phyloP scores from a whole-genome alignment of 768 basidiomycete species.

The Xerocomellus dryophilus region DNA sequence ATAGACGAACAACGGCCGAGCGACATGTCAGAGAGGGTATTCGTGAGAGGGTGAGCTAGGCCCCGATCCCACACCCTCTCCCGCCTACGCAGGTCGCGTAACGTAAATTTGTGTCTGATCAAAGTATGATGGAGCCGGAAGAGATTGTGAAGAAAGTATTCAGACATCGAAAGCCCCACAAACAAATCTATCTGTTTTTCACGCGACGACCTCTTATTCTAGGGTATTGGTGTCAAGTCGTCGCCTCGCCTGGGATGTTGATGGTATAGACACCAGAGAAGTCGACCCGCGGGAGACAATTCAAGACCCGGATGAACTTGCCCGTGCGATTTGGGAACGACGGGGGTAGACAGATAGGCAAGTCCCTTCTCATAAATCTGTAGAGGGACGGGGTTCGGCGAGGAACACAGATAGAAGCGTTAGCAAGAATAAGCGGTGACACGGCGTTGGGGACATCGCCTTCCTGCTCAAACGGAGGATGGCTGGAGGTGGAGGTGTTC shows the following conservation, averaged over 20 bases:
- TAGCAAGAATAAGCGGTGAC: too few species aligned
- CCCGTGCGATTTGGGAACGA: conserved; percentile 33
- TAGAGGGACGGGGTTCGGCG: conserved; percentile 38
- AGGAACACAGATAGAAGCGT: too few species aligned
- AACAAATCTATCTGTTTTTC: not conserved
- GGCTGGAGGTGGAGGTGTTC: too few species aligned
- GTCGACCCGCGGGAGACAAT: conserved; percentile 50
- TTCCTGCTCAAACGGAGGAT: too few species aligned
- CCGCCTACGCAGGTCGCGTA: conserved; percentile 13
- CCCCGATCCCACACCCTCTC: conserved; percentile 1
- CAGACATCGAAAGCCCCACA: not conserved
- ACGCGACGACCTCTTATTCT: not conserved
- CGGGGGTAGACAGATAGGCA: conserved; percentile 36
- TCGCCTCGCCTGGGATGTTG: conserved; percentile 43
- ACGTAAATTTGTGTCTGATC: not conserved
- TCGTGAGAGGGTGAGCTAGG: conserved; percentile 32
- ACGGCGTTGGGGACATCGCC: too few species aligned
- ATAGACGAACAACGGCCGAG: conserved; percentile 29
- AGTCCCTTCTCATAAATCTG: conserved; percentile 47
- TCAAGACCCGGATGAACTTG: too few species aligned
- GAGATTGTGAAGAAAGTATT: not conserved
- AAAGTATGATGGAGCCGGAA: not conserved
- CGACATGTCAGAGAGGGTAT: conserved; percentile 30
- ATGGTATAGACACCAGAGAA: conserved; percentile 39
- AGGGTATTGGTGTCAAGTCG: not conserved